Evolutionary conservation across 495 filamentous ascomycete genomes (phyloP).

Genomic region (Darksidea phi): DNA sequence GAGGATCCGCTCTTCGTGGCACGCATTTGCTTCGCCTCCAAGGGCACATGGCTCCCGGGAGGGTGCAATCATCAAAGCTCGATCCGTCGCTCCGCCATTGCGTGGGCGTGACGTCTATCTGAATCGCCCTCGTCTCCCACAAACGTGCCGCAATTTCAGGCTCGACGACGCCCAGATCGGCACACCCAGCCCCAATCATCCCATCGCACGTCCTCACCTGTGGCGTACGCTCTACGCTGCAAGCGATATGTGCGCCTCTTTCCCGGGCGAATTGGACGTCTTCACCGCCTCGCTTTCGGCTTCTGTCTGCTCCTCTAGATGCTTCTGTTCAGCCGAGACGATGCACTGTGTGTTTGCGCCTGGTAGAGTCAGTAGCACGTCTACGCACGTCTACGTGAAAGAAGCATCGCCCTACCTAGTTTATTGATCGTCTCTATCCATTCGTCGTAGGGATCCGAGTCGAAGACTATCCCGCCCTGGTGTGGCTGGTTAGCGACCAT

Average conservation of each 20-base stretch:
- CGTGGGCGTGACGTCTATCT: too few species aligned
- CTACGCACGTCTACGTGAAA: neutral
- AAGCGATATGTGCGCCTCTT: slow-evolving; percentile 22
- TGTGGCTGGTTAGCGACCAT: slow-evolving; percentile 1
- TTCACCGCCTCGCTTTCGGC: slow-evolving; percentile 16
- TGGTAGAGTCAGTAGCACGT: slow-evolving; percentile 18
- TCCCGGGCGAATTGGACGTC: neutral
- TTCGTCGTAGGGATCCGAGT: slow-evolving; percentile 90
- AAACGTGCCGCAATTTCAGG: neutral
- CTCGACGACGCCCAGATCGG: slow-evolving; percentile 6
- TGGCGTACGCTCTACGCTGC: slow-evolving; percentile 30
- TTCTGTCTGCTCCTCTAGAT: slow-evolving; percentile 50
- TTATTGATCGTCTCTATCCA: slow-evolving; percentile 98
- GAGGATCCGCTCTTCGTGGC: too few species aligned
- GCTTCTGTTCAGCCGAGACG: slow-evolving; percentile 74
- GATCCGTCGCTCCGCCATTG: too few species aligned
- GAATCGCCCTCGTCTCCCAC: neutral
- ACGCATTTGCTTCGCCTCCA: too few species aligned
- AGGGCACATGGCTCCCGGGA: too few species aligned
- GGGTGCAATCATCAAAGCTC: too few species aligned
- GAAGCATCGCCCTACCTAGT: slow-evolving; percentile 64
- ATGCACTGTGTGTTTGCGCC: slow-evolving; percentile 68
- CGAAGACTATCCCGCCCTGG: slow-evolving; percentile 87
- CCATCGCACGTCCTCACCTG: slow-evolving; percentile 2
- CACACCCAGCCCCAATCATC: slow-evolving; percentile 1